Conservation (phyloP, 768 basidiomycete species). For the Collybia sp. region DNA sequence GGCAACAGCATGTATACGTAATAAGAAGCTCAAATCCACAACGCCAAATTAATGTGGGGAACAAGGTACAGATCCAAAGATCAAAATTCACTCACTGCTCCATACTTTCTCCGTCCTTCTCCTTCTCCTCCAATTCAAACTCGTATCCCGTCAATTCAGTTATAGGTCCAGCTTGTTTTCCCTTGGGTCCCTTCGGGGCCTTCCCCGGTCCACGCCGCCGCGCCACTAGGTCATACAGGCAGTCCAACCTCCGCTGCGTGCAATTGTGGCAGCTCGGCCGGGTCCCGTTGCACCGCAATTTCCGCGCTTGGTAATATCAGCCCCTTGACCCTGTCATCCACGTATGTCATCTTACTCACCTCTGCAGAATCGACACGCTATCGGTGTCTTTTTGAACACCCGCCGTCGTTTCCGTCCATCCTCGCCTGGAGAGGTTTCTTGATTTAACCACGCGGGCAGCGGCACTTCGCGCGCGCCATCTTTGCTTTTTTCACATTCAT, state of each 20-base stretch:
- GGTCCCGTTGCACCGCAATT: constrained; percentile 69
- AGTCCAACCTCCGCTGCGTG: constrained; percentile 42
- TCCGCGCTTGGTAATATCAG: constrained; percentile 44
- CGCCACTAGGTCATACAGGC: constrained; percentile 46
- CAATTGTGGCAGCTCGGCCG: constrained; percentile 65
- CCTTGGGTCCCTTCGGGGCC: constrained; percentile 55
- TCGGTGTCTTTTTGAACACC: too few relatives aligned
- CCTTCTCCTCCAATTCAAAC: too few relatives aligned
- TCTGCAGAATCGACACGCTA: too few relatives aligned
- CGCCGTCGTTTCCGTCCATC: too few relatives aligned
- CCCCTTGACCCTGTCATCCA: too few relatives aligned
- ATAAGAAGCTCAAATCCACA: constrained; percentile 29
- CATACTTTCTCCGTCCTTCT: constrained; percentile 1
- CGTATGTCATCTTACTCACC: too few relatives aligned
- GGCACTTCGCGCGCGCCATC: too few relatives aligned
- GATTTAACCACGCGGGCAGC: too few relatives aligned
- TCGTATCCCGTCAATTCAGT: too few relatives aligned
- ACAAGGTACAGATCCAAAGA: constrained; percentile 21
- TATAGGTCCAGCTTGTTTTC: constrained; percentile 15
- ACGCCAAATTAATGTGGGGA: constrained; percentile 39
- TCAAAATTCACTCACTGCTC: constrained; percentile 6
- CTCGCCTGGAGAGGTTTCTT: too few relatives aligned
- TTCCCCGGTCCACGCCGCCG: constrained; percentile 73
- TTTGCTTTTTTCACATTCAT: too few relatives aligned
- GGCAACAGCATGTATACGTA: constrained; percentile 50